phyloP scores from a whole-genome alignment of 163 green algal genomes.

The Prototheca cutis region DNA sequence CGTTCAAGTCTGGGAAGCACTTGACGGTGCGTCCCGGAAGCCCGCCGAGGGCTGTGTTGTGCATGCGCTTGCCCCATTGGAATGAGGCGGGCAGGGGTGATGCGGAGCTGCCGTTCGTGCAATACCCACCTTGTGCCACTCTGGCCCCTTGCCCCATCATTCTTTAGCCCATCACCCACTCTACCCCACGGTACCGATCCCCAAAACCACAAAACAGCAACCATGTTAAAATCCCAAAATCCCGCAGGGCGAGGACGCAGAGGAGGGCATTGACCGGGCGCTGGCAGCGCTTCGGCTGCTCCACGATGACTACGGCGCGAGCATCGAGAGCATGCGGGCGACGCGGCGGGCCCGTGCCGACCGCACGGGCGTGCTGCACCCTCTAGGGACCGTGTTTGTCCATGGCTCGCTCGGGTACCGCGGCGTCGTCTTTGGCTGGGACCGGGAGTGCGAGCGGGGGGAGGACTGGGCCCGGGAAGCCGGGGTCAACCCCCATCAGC shows the following conservation, averaged over 20 bases:
- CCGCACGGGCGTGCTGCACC: constrained; percentile 3
- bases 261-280: constrained; percentile 4
- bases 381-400: constrained; percentile 17
- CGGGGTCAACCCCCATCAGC: constrained; percentile 14
- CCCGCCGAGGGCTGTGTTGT: too few relatives aligned
- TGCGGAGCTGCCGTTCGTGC: too few relatives aligned
- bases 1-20: too few relatives aligned
- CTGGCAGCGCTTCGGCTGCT: constrained; percentile 1
- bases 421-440: constrained; percentile 22
- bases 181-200: too few relatives aligned
- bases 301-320: neutral
- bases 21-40: too few relatives aligned
- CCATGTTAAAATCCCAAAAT: neutral
- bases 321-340: constrained; percentile 10
- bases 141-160: too few relatives aligned
- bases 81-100: too few relatives aligned
- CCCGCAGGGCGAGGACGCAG: neutral
- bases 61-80: too few relatives aligned
- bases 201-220: too few relatives aligned
- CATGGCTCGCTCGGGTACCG: constrained; percentile 18
- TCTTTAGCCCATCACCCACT: too few relatives aligned
- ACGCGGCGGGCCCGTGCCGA: constrained; percentile 3
- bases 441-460: constrained; percentile 19
- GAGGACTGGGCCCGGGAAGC: constrained; percentile 11
- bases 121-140: too few relatives aligned